Conservation (phyloP, 1,284 basidiomycete species). For the Cystobasidium pallidum region DNA sequence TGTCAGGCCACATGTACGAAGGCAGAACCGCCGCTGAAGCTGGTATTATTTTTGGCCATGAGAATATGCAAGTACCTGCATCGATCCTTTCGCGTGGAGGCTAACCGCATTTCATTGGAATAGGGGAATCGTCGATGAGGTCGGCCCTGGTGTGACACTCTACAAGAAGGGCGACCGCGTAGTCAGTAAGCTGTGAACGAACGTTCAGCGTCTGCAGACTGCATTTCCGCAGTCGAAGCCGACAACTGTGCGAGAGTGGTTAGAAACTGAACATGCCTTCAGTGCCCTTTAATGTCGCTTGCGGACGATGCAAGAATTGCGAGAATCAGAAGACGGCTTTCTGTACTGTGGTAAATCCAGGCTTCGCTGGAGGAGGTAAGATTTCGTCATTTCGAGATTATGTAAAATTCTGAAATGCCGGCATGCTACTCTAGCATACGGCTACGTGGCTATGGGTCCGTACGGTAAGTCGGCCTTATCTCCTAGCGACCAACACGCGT, state of each 20-base stretch:
- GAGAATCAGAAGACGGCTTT: conserved; percentile 62
- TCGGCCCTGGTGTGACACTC: conserved; percentile 46
- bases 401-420: not conserved
- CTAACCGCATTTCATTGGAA: not conserved
- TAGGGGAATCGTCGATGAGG: conserved; percentile 59
- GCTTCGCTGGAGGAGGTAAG: conserved; percentile 59
- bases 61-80: conserved; percentile 59
- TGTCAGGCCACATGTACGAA: conserved; percentile 60
- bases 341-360: conserved; percentile 64
- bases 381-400: not conserved
- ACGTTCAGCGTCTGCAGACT: not conserved
- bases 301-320: conserved; percentile 64
- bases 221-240: too few relatives aligned
- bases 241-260: too few relatives aligned
- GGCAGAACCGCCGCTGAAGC: conserved; percentile 62
- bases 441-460: conserved; percentile 34
- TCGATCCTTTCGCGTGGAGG: not conserved
- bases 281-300: conserved; percentile 65
- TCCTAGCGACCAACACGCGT: too few relatives aligned
- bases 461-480: conserved; percentile 1
- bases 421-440: conserved; percentile 11
- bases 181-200: conserved; percentile 5
- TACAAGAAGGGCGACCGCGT: conserved; percentile 48
- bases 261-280: too few relatives aligned
- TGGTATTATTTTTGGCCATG: conserved; percentile 64